Percentiles rank a stretch among this genome's conserved stretches.
These are phyloP conservation scores for Globisporangium viniferum DNA, from an alignment of 352 stramenopile species.

Conservation along the genomic window DNA sequence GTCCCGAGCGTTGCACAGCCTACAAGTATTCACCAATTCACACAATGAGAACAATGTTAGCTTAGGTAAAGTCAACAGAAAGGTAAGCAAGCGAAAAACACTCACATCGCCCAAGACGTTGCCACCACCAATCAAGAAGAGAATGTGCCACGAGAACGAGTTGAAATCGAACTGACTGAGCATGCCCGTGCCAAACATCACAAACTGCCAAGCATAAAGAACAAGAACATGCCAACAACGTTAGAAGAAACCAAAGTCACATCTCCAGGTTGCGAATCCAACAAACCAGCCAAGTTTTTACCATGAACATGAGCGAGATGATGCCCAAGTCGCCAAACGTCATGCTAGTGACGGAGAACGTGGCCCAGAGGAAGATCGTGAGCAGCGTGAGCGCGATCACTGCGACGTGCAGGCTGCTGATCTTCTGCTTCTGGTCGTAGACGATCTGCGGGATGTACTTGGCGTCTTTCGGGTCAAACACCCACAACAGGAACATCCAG, in stretches of 20 bases:
- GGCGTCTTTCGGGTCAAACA: conserved; percentile 84
- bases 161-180: conserved; percentile 93
- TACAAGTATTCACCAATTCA: conserved; percentile 18
- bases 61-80: neutral
- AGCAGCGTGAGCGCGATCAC: conserved; percentile 87
- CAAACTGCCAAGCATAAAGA: conserved; percentile 38
- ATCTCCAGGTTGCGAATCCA: neutral
- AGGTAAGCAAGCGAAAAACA: neutral
- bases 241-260: neutral
- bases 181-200: conserved; percentile 88
- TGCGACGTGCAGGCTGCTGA: conserved; percentile 86
- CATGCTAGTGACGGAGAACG: conserved; percentile 78
- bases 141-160: conserved; percentile 92
- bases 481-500: conserved; percentile 88
- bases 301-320: conserved; percentile 91
- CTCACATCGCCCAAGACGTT: conserved; percentile 90
- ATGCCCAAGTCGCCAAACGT: conserved; percentile 92
- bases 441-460: conserved; percentile 91
- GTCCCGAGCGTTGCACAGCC: conserved; percentile 78
- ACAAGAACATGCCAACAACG: neutral
- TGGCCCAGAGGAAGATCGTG: conserved; percentile 90
- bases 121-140: conserved; percentile 90
- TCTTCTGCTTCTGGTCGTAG: conserved; percentile 89
- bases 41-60: neutral
- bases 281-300: conserved; percentile 17